Evolutionary conservation across 78 protist genomes (phyloP), one percentile per base, ranked within the genome.

Genomic region (Goniomonas avonlea): DNA sequence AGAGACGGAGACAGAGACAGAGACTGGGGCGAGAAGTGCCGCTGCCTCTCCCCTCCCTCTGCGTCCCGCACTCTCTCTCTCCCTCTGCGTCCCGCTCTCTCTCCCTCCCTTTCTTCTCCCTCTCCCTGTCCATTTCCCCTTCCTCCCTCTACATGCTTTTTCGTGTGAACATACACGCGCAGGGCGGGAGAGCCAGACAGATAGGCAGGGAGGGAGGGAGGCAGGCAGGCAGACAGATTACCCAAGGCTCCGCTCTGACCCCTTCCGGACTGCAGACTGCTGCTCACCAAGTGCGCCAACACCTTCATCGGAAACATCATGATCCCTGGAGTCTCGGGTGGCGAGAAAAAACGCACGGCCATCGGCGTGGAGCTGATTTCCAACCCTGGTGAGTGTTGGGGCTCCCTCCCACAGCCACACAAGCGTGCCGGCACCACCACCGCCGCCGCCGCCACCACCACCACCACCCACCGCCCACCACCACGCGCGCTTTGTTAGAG

Each of bases 271-370:
- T 7, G 81, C 65, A 25, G 60, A 79, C 34, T 79, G n/a, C 23
- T 29, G 35, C 63, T 79, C 25, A 0, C 1, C 29, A 0, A 13
- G 15, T 79, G 83, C 58, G 65, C 74, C 5, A 41, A 65, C 65
- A 60, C 77, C 13, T 3, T 32, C 20, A 5, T 63, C 65, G 83
- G 83, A 15, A n/a, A 65, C 60, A 43, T n/a, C 18, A 0, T 35
- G 27, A 45, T 45, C 27, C 31, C 40, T 5, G 83, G 83, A 11
- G 2, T 79, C 21, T 79, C 83, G 40, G 83, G 83, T 18, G 83
- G 66, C 18, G 71, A 53, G 73, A 34, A 39, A 35, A 53, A 77
- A 61, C 79, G 79, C 8, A 38, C 48, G 18, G 1, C 70, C 15
- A 73, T 73, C 66, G 79, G 65, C 59, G 9, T 73, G 41, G 79